Base-by-base conservation (phyloP, 2,329 filamentous ascomycete species). In the Microascus cirrosus region DNA sequence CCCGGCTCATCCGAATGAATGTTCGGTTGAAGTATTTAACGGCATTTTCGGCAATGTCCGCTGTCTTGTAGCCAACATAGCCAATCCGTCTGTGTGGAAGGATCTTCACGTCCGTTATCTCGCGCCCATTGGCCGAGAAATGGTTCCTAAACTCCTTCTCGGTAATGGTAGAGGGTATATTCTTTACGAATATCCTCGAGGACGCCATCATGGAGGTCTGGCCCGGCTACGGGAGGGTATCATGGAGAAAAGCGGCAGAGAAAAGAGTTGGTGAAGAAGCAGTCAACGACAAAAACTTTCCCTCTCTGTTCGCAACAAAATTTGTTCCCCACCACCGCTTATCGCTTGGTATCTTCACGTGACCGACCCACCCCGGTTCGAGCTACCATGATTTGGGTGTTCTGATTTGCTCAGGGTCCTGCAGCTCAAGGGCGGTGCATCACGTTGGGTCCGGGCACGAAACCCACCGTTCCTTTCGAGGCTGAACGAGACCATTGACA, bases 11-110 rank as follows among this genome's bases (percentile, higher is more conserved):
- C 65, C 91, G 90, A 66, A 99, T 90, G 73, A 91, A 99, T 62
- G 92, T 87, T 70, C 84, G 90, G 77, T 99, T 92, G 79, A 96
- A 96, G 76, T 96, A 95, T 72, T 89, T 92, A 69, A 95, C 88
- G 52, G 94, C 93, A 67, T 85, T 83, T 59, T 82, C 77, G 59
- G 94, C 94, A 69, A 90, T 87, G 61, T 93, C 84, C 15, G 87
- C 77, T 56, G 83, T 89, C 74, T 89, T 92, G 78, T 93, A 97
- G 62, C 94, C 94, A 60, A 99, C 84, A 79, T 96, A 99, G 65
- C 92, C 94, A 72, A 99, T 96, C 64, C 92, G 84, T 66, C 94
- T 84, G 67, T 91, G 85, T 6, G 90, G 83, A 68, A 97, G 89
- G 69, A 96, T 82, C 79, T 95, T 95, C 66, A 91, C 83, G 74